Percentiles rank a stretch among this genome's conserved stretches.
Evolutionary conservation across 306 rosid species (phyloP).

Genomic region (Trifolium dubium): DNA sequence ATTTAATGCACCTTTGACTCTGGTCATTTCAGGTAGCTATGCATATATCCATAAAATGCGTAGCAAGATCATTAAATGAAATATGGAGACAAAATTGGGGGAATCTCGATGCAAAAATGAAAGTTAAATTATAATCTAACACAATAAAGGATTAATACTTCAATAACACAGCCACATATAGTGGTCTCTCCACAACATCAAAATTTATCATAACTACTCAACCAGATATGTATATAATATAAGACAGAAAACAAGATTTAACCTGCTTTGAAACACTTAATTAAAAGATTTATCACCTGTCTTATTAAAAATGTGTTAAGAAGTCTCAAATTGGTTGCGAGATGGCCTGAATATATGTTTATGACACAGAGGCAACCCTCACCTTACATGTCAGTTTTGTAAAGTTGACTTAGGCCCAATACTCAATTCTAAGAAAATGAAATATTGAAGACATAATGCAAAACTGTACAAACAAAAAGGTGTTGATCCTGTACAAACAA

Average conservation of each 20-base stretch:
- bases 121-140: background rate
- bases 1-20: slow-evolving; percentile 10
- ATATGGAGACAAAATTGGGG: background rate
- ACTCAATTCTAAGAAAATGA: background rate
- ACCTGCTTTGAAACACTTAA: slow-evolving; percentile 5
- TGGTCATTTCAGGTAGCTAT: background rate
- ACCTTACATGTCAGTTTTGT: too few species aligned
- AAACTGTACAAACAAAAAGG: background rate
- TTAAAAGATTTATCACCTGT: slow-evolving; percentile 12
- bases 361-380: too few species aligned
- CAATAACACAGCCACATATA: background rate
- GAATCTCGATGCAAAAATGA: background rate
- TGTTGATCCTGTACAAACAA: background rate
- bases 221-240: background rate
- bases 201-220: background rate
- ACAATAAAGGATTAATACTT: background rate
- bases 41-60: background rate
- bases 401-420: too few species aligned
- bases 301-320: background rate
- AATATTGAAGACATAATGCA: slow-evolving; percentile 1
- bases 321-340: too few species aligned
- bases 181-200: background rate
- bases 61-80: background rate
- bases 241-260: slow-evolving; percentile 1
- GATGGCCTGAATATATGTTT: too few species aligned